A percentile compares a stretch with the other conserved stretches of the same genome.
These are phyloP conservation scores for Thymus quinquecostatus DNA, from an alignment of 257 asterid species.

Conservation along the genomic window DNA sequence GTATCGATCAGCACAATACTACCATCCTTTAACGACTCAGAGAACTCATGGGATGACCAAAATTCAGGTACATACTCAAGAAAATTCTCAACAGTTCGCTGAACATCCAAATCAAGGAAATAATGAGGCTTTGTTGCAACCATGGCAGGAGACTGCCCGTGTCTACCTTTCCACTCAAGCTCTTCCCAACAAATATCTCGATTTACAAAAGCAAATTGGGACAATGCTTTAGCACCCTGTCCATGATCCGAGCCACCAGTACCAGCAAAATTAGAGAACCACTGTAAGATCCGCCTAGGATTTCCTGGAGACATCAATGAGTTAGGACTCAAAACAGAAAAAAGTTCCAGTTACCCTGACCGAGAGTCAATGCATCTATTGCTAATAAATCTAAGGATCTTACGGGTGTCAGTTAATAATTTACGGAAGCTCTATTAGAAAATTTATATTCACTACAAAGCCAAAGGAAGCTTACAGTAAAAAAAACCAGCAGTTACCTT, in stretches of 20 bases:
- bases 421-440: conserved; percentile 5
- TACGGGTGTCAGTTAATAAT: conserved; percentile 21
- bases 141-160: conserved; percentile 99
- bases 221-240: conserved; percentile 90
- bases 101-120: conserved; percentile 95
- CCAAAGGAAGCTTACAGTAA: conserved; percentile 3
- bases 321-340: conserved; percentile 2
- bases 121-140: conserved; percentile 99
- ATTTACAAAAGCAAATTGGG: conserved; percentile 88
- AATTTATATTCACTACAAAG: background rate
- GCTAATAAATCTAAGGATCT: conserved; percentile 11
- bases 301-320: conserved; percentile 60
- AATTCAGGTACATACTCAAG: conserved; percentile 90
- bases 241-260: conserved; percentile 62
- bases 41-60: conserved; percentile 88
- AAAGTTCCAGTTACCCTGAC: background rate
- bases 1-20: conserved; percentile 68
- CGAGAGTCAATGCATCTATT: conserved; percentile 4
- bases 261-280: conserved; percentile 87
- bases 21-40: conserved; percentile 88
- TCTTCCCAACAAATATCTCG: conserved; percentile 99
- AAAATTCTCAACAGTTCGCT: conserved; percentile 86
- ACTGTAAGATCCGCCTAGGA: conserved; percentile 65
- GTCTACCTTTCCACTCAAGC: conserved; percentile 97
- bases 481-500: conserved; percentile 50